Base-by-base conservation (phyloP, 768 basidiomycete species). In the Scleroderma citrinum region DNA sequence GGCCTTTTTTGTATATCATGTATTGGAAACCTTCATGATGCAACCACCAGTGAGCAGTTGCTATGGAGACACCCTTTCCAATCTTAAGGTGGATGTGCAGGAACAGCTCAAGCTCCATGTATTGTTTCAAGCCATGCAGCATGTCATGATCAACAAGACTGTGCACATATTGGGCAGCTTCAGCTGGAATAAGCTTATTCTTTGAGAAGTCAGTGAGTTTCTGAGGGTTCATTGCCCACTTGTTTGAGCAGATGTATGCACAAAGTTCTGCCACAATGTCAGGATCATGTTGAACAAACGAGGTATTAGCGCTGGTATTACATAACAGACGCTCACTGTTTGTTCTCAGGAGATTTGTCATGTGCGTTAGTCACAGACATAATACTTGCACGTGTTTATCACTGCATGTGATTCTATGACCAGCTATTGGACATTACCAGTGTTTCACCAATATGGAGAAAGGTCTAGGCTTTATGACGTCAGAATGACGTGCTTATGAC, bases 221-320 rank as follows among this genome's bases (percentile, higher is more conserved):
- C 21, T 31, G 51, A n/a, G 70, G 68, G 54, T 69, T 46, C 56
- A 12, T 57, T 42, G 26, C 59, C 71, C 36, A 38, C 36, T 69
- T 47, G 42, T 71, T 59, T 45, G 46, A 52, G 35, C 39, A 41
- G 13, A 52, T 20, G 23, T 7, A 41, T 24, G 23, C 5, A 7
- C 34, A 24, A 12, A 47, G 24, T 37, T 52, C 40, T 13, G 35
- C 30, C 12, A 19, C 17, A 31, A 48, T 48, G 8, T 3, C 30
- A 30, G 50, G 46, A 20, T 52, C 50, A 41, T 26, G n/a, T n/a
- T n/a, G n/a, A n/a, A n/a, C n/a, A n/a, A n/a, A n/a, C n/a, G n/a
- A n/a, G n/a, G n/a, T n/a, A n/a, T n/a, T n/a, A n/a, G n/a, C n/a
- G n/a, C n/a, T n/a, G n/a, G n/a, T n/a, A n/a, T n/a, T n/a, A n/a